Base-by-base conservation (phyloP, 164 flowering plant genomes). In the Magnolia changhungtana region DNA sequence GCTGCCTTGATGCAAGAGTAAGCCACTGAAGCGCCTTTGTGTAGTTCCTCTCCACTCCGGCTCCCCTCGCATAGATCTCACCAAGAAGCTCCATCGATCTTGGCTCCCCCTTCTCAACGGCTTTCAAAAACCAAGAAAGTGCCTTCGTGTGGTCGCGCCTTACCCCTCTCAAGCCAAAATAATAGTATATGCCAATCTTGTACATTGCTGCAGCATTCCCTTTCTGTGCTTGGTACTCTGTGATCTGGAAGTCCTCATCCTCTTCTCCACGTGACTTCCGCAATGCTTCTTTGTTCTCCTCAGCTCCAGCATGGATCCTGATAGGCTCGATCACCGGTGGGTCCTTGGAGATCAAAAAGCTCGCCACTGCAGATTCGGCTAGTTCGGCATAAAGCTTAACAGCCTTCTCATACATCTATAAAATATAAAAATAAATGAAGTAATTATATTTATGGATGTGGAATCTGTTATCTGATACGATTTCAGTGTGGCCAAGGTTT, bases 61-160 rank as follows among this genome's bases (percentile, higher is more conserved):
- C 93, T 50, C 99, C 99, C 78, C 96, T 88, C 0, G 97, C 98
- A 86, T 88, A 96, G n/a, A 96, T 92, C 85, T 96, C 98, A 21
- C 98, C 99, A 68, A 96, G 91, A 78, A 96, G 89, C 76, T 96
- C 98, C 99, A 96, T 93, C 7, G 99, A 91, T 80, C 89, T 84
- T 1, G 95, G 90, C 78, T 96, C 98, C 51, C 96, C 98, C 83
- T 87, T 96, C 78, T 94, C 98, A 70, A 85, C 97, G 50, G 98
- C 98, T 86, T 88, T 96, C 69, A 81, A 75, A 83, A 96, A 94
- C 98, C 99, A 94, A 8, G 79, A 71, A 66, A 94, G 74, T 4
- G 99, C 98, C 82, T 92, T 93, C 8, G 77, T 69, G 77, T 89
- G 96, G 81, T 96, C 96, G 50, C 98, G 90, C 80, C 97, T 87